phyloP scores from a whole-genome alignment of 208 protist species.

The Leishmania turanica region DNA sequence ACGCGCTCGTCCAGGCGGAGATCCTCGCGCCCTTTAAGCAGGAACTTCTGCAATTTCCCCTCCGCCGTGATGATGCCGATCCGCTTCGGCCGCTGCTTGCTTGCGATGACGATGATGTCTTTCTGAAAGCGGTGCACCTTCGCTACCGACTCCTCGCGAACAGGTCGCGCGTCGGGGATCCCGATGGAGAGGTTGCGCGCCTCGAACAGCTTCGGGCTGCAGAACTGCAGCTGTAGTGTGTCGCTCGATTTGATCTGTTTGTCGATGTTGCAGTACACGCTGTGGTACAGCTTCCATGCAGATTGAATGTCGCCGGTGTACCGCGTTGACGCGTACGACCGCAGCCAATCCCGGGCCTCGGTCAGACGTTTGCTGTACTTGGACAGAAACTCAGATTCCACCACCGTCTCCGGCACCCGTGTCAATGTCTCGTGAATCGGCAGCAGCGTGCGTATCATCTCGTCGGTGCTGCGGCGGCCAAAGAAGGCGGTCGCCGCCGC shows the following conservation, averaged over 20 bases:
- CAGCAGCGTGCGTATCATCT: constrained; percentile 90
- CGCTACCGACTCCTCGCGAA: constrained; percentile 75
- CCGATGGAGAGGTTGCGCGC: constrained; percentile 74
- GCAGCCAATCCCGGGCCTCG: constrained; percentile 75
- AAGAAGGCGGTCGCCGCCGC: constrained; percentile 96
- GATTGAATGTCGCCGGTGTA: constrained; percentile 79
- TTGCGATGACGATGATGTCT: constrained; percentile 95
- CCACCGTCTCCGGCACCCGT: constrained; percentile 88
- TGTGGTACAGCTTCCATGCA: constrained; percentile 88
- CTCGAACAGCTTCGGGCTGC: constrained; percentile 85
- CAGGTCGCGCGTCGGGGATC: constrained; percentile 88
- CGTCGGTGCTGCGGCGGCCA: constrained; percentile 82
- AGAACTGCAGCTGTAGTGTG: constrained; percentile 68
- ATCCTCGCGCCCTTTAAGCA: constrained; percentile 99
- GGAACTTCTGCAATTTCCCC: constrained; percentile 96
- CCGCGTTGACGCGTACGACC: constrained; percentile 53
- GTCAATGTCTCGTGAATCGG: constrained; percentile 96
- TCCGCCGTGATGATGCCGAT: constrained; percentile 95
- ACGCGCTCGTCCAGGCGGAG: constrained; percentile 99
- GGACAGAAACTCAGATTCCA: constrained; percentile 95
- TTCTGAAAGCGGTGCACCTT: constrained; percentile 93
- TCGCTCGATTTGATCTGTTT: constrained; percentile 67
- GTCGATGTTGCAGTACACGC: constrained; percentile 77
- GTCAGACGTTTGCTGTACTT: constrained; percentile 64
- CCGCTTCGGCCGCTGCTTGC: constrained; percentile 99